Conservation (phyloP, 2,329 filamentous ascomycete genomes). For the Microthyrium microscopicum region DNA sequence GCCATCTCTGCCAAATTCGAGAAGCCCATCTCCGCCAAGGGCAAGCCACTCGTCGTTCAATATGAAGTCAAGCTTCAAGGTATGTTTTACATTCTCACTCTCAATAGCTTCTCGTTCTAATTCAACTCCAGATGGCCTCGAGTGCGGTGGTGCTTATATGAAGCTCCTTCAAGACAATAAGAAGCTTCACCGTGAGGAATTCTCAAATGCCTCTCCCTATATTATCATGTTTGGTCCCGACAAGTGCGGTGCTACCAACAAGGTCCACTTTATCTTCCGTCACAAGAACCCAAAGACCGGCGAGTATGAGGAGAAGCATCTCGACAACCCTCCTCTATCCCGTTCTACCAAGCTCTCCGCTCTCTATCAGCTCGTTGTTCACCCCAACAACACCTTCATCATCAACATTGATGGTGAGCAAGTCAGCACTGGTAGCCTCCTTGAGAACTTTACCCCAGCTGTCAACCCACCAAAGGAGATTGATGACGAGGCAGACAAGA, state of each 20-base stretch:
- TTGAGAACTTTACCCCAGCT: conserved; percentile 84
- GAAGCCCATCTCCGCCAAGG: conserved; percentile 93
- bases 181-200: conserved; percentile 91
- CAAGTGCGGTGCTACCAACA: conserved; percentile 98
- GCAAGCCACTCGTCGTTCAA: conserved; percentile 90
- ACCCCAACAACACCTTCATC: conserved; percentile 88
- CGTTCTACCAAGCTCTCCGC: conserved; percentile 82
- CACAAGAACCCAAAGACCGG: conserved; percentile 99
- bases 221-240: conserved; percentile 99
- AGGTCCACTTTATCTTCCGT: conserved; percentile 94
- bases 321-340: conserved; percentile 66
- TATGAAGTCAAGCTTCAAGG: conserved; percentile 99
- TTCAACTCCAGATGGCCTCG: conserved; percentile 55
- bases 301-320: conserved; percentile 99
- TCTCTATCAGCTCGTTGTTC: conserved; percentile 92
- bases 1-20: conserved; percentile 98
- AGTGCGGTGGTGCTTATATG: conserved; percentile 97
- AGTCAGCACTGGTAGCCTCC: conserved; percentile 74
- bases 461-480: conserved; percentile 94
- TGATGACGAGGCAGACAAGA: conserved; percentile 80
- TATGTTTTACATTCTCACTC: conserved; percentile 31
- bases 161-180: conserved; percentile 98
- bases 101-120: conserved; percentile 17
- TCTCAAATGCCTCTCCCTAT: conserved; percentile 92
- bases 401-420: conserved; percentile 84